Evolutionary conservation across 2,329 filamentous ascomycete genomes (phyloP).

Genomic region (Bisporella sp.): DNA sequence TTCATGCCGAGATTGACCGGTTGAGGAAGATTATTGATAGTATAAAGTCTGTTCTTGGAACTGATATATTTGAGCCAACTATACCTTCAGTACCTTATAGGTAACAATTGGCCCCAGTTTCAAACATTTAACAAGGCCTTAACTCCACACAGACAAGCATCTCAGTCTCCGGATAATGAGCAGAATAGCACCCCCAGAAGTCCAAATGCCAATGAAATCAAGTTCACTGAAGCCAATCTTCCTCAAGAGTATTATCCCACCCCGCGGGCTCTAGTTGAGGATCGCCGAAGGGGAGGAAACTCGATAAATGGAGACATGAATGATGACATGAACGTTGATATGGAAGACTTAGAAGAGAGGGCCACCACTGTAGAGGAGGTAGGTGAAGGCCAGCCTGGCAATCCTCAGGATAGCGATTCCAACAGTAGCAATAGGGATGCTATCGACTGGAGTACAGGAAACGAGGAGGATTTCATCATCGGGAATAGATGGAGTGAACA

Average conservation of each 20-base stretch:
- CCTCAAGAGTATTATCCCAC: neutral
- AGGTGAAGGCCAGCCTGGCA: neutral
- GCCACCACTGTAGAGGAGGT: too few species aligned
- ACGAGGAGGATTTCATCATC: neutral
- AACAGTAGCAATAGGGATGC: neutral
- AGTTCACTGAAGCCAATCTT: neutral
- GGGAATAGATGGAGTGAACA: neutral
- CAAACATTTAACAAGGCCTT: neutral
- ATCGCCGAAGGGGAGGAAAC: neutral
- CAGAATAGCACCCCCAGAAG: neutral
- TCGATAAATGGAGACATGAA: neutral
- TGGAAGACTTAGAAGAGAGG: neutral
- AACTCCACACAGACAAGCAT: neutral
- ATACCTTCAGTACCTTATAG: neutral
- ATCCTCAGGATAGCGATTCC: neutral
- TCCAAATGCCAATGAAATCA: neutral
- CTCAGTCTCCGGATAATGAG: neutral
- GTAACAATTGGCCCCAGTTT: neutral
- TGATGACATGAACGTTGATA: neutral
- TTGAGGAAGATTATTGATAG: constrained; percentile 15
- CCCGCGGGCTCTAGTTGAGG: neutral
- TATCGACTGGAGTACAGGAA: neutral
- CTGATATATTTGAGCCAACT: neutral
- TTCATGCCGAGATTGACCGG: constrained; percentile 12
- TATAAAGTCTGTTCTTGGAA: constrained; percentile 8